These are phyloP conservation scores for Clathrus columnatus DNA, from an alignment of 768 basidiomycete species.

Conservation along the genomic window DNA sequence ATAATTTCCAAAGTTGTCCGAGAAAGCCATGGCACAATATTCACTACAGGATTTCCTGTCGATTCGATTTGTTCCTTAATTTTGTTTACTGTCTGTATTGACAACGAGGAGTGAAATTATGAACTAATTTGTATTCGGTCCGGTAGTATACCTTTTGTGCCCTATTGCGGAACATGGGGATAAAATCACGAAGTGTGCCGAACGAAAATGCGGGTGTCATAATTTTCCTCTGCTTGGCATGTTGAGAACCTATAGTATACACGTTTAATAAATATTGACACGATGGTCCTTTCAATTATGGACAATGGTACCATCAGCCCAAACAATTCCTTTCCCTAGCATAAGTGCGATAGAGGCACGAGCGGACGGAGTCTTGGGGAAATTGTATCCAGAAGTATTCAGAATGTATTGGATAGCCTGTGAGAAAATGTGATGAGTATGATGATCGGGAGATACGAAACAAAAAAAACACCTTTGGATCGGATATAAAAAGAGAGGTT, in stretches of 20 bases:
- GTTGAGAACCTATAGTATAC: neutral
- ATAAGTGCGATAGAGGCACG: neutral
- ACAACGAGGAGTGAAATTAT: neutral
- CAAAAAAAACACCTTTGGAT: neutral
- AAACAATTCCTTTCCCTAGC: neutral
- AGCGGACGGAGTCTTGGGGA: neutral
- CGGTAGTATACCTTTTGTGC: neutral
- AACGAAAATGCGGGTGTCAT: too few species aligned
- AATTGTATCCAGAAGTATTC: slow-evolving; percentile 21
- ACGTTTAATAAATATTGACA: neutral
- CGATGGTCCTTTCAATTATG: neutral
- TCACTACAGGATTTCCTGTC: neutral
- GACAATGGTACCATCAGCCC: neutral
- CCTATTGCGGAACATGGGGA: slow-evolving; percentile 7
- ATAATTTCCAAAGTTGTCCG: too few species aligned
- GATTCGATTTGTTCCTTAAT: neutral
- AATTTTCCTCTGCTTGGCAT: slow-evolving; percentile 3
- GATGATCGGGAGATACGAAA: neutral
- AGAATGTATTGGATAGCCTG: slow-evolving; percentile 23
- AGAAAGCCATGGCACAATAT: slow-evolving; percentile 6
- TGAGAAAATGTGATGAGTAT: neutral
- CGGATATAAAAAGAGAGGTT: neutral
- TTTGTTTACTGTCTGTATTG: neutral
- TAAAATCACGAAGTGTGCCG: too few species aligned
- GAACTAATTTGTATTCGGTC: neutral